Base-by-base conservation (phyloP, 352 stramenopile genomes). In the Pelagophyceae sp. region DNA sequence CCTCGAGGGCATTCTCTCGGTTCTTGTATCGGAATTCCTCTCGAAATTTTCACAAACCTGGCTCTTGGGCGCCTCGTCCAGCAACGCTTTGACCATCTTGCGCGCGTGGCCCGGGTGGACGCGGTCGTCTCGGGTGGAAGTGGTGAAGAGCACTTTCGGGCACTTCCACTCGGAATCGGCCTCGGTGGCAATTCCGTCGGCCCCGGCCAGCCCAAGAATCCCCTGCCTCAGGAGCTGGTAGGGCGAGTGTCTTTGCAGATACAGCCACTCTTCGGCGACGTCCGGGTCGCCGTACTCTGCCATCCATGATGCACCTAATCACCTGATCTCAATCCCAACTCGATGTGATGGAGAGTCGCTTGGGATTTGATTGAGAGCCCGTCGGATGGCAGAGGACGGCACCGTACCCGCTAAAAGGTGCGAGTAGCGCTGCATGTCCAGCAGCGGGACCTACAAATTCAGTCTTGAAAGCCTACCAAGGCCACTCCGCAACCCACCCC, bases 351-450 rank as follows among this genome's bases (percentile, higher is more conserved):
- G n/a, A n/a, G n/a, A n/a, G n/a, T n/a, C n/a, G n/a, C n/a, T n/a
- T n/a, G n/a, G n/a, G n/a, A n/a, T n/a, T n/a, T n/a, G n/a, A n/a
- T n/a, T n/a, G n/a, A n/a, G n/a, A n/a, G n/a, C n/a, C n/a, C n/a
- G n/a, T n/a, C n/a, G n/a, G n/a, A n/a, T n/a, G n/a, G n/a, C n/a
- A n/a, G n/a, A n/a, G n/a, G n/a, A n/a, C n/a, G n/a, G n/a, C n/a
- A n/a, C n/a, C n/a, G n/a, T n/a, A n/a, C n/a, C 92, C 64, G 94
- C 93, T n/a, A 95, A 91, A 63, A 97, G 92, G 78, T 92, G 95
- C 83, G 95, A 87, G 83, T 96, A 98, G 40, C 92, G 87, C 75
- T 98, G 92, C 94, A 98, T 98, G 85, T 98, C 93, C 77, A 97
- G 88, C 37, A 98, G 87, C 40, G 93, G 92, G 51, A 98, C 94